phyloP scores from a whole-genome alignment of 1,284 basidiomycete genomes.

The Melampsora larici-populina region DNA sequence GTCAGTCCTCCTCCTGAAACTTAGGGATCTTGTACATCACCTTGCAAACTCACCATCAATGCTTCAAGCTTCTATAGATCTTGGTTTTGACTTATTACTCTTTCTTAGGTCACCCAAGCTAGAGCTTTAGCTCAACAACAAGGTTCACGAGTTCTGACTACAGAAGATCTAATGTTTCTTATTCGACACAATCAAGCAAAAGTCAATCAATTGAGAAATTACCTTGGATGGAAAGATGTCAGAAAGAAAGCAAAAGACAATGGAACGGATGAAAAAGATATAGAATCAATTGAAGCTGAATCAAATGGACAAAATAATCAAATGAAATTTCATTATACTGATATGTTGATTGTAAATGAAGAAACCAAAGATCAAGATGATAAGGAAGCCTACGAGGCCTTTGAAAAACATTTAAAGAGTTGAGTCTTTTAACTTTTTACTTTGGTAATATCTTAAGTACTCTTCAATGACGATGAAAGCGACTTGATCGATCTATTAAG shows the following conservation, averaged over 20 bases:
- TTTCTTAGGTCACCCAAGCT: slow-evolving; percentile 77
- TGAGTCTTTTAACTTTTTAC: slow-evolving; percentile 51
- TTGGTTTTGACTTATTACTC: too few relatives aligned
- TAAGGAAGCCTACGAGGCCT: slow-evolving; percentile 91
- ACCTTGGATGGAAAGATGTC: slow-evolving; percentile 97
- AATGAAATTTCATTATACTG: slow-evolving; percentile 80
- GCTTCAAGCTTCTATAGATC: too few relatives aligned
- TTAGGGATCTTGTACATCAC: too few relatives aligned
- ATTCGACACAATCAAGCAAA: slow-evolving; percentile 92
- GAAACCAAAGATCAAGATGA: slow-evolving; percentile 84
- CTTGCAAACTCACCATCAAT: too few relatives aligned
- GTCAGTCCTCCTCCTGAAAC: too few relatives aligned
- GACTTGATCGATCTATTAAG: slow-evolving; percentile 57
- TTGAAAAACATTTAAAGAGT: slow-evolving; percentile 75
- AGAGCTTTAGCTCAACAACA: slow-evolving; percentile 75
- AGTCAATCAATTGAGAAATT: slow-evolving; percentile 86
- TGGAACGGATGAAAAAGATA: slow-evolving; percentile 47
- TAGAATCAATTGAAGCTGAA: slow-evolving; percentile 44
- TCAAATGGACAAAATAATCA: slow-evolving; percentile 56
- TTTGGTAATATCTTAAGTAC: slow-evolving; percentile 16
- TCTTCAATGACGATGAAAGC: too few relatives aligned
- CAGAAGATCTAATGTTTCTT: slow-evolving; percentile 93
- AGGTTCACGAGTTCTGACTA: slow-evolving; percentile 76
- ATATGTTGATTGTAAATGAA: slow-evolving; percentile 69
- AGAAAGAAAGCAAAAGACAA: slow-evolving; percentile 73